Evolutionary conservation across 306 rosid species (phyloP).

Genomic region (Lathyrus tuberosus): DNA sequence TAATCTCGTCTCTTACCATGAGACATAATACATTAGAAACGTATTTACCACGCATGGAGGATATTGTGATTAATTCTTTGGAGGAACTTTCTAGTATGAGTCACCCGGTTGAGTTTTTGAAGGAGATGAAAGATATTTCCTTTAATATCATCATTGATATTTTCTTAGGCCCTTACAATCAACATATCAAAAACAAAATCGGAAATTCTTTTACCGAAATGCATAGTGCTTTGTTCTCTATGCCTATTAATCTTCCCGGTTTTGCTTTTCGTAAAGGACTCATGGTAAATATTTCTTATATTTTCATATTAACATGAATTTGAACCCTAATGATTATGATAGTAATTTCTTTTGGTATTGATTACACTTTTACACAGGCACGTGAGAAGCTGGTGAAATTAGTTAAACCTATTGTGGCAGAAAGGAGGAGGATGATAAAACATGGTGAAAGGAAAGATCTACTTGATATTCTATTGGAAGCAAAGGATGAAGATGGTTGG

Average conservation of each 20-base stretch:
- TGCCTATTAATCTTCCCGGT: constrained; percentile 14
- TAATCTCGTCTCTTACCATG: constrained; percentile 31
- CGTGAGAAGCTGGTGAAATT: background rate
- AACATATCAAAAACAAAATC: background rate
- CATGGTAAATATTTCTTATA: constrained; percentile 1
- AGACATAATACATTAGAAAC: constrained; percentile 23
- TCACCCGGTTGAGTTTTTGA: no score
- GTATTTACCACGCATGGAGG: constrained; percentile 34
- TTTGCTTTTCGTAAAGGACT: constrained; percentile 14
- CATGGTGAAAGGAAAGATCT: background rate
- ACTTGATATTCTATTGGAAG: background rate
- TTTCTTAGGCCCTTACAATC: background rate
- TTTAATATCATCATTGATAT: background rate
- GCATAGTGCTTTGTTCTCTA: background rate
- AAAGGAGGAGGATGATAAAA: background rate
- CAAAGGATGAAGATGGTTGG: background rate
- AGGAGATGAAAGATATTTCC: background rate
- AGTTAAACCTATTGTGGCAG: background rate
- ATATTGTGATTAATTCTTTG: constrained; percentile 2
- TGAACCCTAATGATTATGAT: no score
- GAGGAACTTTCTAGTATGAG: constrained; percentile 37
- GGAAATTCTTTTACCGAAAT: background rate
- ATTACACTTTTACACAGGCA: background rate
- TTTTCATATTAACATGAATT: no score
- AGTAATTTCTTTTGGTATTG: no score